Evolutionary conservation across 352 stramenopile genomes (phyloP).

Genomic region (Plasmopara muralis): DNA sequence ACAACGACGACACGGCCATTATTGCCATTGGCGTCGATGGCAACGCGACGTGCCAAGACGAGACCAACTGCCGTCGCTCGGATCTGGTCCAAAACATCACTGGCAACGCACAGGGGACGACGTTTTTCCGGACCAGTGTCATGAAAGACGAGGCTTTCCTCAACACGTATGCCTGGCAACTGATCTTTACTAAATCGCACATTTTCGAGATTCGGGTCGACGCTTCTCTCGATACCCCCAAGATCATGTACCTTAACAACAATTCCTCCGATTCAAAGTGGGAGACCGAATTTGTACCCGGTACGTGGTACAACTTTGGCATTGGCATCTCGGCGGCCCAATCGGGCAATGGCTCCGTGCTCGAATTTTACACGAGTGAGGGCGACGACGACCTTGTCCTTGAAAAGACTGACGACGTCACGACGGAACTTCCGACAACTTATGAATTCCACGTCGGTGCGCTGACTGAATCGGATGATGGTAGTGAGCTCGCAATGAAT

Average conservation of each 20-base stretch:
- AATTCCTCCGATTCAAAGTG: constrained; percentile 32
- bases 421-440: constrained; percentile 17
- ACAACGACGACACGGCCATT: constrained; percentile 30
- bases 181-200: constrained; percentile 31
- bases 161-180: constrained; percentile 27
- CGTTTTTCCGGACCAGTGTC: constrained; percentile 47
- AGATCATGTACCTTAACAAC: constrained; percentile 38
- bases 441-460: constrained; percentile 21
- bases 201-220: constrained; percentile 48
- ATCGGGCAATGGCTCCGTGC: constrained; percentile 9
- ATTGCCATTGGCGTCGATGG: constrained; percentile 9
- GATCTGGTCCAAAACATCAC: constrained; percentile 24
- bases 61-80: constrained; percentile 6
- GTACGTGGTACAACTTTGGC: constrained; percentile 56
- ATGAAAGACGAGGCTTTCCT: constrained; percentile 32
- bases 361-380: constrained; percentile 43
- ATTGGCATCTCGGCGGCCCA: constrained; percentile 22
- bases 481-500: constrained; percentile 11
- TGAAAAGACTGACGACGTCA: constrained; percentile 24
- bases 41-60: constrained; percentile 9
- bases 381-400: constrained; percentile 20
- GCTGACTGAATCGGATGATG: constrained; percentile 7
- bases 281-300: constrained; percentile 32
- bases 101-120: constrained; percentile 23
- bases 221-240: constrained; percentile 24